phyloP scores from a whole-genome alignment of 495 filamentous ascomycete genomes.

The Podospora pseudocomata region DNA sequence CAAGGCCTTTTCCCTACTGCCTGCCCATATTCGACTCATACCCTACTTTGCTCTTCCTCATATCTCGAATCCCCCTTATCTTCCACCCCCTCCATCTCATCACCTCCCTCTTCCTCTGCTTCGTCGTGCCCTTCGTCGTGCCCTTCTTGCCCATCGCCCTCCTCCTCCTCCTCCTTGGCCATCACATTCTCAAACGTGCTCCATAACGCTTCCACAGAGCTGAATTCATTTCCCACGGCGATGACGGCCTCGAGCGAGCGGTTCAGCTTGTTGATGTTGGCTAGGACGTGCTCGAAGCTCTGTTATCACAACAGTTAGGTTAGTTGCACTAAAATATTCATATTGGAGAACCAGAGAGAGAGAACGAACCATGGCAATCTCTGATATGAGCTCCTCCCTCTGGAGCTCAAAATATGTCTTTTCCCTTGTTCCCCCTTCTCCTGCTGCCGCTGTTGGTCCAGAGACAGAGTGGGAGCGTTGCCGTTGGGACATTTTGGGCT shows the following conservation, averaged over 20 bases:
- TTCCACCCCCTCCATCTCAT: conserved; percentile 7
- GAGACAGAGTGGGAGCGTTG: not conserved
- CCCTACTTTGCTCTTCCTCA: conserved; percentile 6
- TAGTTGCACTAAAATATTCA: too few relatives aligned
- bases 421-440: conserved; percentile 8
- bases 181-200: conserved; percentile 96
- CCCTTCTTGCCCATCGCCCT: conserved; percentile 36
- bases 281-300: conserved; percentile 90
- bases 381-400: conserved; percentile 67
- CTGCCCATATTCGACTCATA: not conserved
- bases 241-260: conserved; percentile 90
- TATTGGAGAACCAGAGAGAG: not conserved
- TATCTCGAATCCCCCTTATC: conserved; percentile 13
- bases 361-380: conserved; percentile 66
- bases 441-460: conserved; percentile 2
- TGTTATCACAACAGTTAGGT: conserved; percentile 30
- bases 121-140: conserved; percentile 33
- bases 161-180: conserved; percentile 62
- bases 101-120: conserved; percentile 23
- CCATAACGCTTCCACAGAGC: conserved; percentile 95
- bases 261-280: conserved; percentile 94
- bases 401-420: conserved; percentile 73
- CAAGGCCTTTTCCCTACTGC: not conserved
- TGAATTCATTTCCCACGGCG: conserved; percentile 91
- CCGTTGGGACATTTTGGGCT: not conserved